Base-by-base conservation (phyloP, 345 rosid species). In the Acer saccharum region DNA sequence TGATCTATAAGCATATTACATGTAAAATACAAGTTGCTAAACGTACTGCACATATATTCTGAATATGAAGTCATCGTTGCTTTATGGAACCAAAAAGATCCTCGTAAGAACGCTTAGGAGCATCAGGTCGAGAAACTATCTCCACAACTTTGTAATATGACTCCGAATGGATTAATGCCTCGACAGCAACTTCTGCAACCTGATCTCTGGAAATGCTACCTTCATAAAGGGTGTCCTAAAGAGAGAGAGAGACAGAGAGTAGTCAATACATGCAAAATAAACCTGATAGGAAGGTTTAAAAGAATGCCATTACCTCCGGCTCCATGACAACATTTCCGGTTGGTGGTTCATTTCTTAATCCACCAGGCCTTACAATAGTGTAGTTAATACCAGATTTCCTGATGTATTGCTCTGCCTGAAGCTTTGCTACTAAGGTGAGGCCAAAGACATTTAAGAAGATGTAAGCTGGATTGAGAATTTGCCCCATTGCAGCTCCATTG, bases 401-500 rank as follows among this genome's bases (percentile, higher is more conserved):
- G 72, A 95, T 87, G 72, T 90, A 84, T 63, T 87, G 85, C 91
- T 93, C 98, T 2, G 96, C 99, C 81, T 95, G 97, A 79, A 93
- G 99, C 92, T 95, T 95, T 0, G 25, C 98, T 25, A 93, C 61
- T 61, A 95, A 86, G 86, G 94, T 92, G 61, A 95, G 87, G 61
- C 98, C 97, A 54, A 92, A 89, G 69, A 95, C 83, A 71, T 93
- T 95, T 72, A 95, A 92, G 73, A 95, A 93, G 74, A 95, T 79
- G 85, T 91, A 93, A 77, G 98, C 98, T 0, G 97, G 98, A 88
- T 95, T 95, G 1, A 93, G 76, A 65, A 95, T 79, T 84, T 95
- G 98, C 54, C 98, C 98, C 97, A 93, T 91, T 73, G 98, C 95
- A 50, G 98, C 98, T 81, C 98, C 95, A 44, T 95, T 93, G 60